These are phyloP conservation scores for Penicillium coffeae DNA, from an alignment of 495 filamentous ascomycete genomes.

Conservation along the genomic window DNA sequence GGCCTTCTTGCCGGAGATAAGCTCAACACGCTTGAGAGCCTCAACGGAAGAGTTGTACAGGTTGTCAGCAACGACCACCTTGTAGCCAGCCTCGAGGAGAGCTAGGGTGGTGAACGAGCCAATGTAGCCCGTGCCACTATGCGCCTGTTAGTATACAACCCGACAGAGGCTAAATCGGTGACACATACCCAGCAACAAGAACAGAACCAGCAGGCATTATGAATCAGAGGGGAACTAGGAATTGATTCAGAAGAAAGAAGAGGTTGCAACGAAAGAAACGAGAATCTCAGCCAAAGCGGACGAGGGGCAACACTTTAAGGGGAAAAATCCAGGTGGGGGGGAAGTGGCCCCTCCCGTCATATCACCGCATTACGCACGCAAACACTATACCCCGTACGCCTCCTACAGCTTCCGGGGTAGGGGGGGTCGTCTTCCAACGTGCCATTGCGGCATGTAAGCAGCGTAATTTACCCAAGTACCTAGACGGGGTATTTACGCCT, in stretches of 20 bases:
- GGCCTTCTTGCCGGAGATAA: slow-evolving; percentile 86
- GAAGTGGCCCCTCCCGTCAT: slow-evolving; percentile 4
- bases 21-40: slow-evolving; percentile 85
- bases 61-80: slow-evolving; percentile 93
- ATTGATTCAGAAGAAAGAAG: not conserved
- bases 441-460: no score
- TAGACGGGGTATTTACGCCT: no score
- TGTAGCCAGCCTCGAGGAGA: slow-evolving; percentile 88
- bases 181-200: slow-evolving; percentile 81
- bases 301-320: slow-evolving; percentile 25
- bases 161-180: slow-evolving; percentile 1
- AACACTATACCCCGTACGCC: not conserved
- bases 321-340: slow-evolving; percentile 16
- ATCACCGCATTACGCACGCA: slow-evolving; percentile 9
- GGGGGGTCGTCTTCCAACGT: not conserved
- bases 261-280: slow-evolving; percentile 6
- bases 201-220: slow-evolving; percentile 82
- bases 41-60: slow-evolving; percentile 93
- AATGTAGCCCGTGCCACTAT: slow-evolving; percentile 96
- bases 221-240: not conserved
- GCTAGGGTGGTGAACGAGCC: slow-evolving; percentile 94
- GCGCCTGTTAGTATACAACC: slow-evolving; percentile 13
- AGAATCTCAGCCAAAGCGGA: slow-evolving; percentile 1
- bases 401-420: not conserved
- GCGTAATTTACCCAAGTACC: no score